Evolutionary conservation across 2,329 filamentous ascomycete species (phyloP).

Genomic region (Verticillium nubilum): DNA sequence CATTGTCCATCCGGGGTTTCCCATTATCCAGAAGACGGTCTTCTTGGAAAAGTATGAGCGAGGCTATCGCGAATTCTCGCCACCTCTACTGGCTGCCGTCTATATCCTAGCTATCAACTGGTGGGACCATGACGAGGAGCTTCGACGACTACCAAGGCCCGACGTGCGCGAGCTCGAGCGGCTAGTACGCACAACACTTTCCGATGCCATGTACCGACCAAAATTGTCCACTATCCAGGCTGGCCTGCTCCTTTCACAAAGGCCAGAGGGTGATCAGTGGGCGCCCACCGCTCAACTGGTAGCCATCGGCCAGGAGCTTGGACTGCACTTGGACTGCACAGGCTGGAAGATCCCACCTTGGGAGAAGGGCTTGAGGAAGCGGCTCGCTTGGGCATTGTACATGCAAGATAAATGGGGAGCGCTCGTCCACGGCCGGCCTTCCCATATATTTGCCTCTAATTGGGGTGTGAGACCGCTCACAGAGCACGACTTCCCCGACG

Average conservation of each 20-base stretch:
- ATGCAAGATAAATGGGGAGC: slow-evolving; percentile 94
- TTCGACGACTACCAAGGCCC: slow-evolving; percentile 60
- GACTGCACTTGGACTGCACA: slow-evolving; percentile 81
- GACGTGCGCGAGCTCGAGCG: slow-evolving; percentile 70
- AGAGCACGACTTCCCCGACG: slow-evolving; percentile 66
- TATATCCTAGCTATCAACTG: slow-evolving; percentile 85
- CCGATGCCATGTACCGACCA: slow-evolving; percentile 72
- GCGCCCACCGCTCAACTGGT: slow-evolving; percentile 82
- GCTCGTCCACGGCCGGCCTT: slow-evolving; percentile 78
- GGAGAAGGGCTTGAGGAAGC: slow-evolving; percentile 80
- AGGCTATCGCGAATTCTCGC: slow-evolving; percentile 68
- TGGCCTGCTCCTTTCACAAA: slow-evolving; percentile 67
- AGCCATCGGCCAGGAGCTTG: slow-evolving; percentile 80
- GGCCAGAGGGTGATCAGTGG: slow-evolving; percentile 74
- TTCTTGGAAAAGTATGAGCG: slow-evolving; percentile 74
- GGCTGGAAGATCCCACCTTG: slow-evolving; percentile 82
- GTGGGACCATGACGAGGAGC: slow-evolving; percentile 70
- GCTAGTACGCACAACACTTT: slow-evolving; percentile 66
- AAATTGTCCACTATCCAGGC: slow-evolving; percentile 79
- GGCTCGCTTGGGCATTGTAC: slow-evolving; percentile 85
- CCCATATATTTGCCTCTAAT: slow-evolving; percentile 62
- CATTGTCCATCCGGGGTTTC: slow-evolving; percentile 74
- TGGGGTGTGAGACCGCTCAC: slow-evolving; percentile 71
- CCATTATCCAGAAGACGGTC: slow-evolving; percentile 75
- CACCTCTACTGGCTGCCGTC: slow-evolving; percentile 71